Evolutionary conservation across 805 yeast species (phyloP).

Genomic region (Hanseniaspora thailandica): DNA sequence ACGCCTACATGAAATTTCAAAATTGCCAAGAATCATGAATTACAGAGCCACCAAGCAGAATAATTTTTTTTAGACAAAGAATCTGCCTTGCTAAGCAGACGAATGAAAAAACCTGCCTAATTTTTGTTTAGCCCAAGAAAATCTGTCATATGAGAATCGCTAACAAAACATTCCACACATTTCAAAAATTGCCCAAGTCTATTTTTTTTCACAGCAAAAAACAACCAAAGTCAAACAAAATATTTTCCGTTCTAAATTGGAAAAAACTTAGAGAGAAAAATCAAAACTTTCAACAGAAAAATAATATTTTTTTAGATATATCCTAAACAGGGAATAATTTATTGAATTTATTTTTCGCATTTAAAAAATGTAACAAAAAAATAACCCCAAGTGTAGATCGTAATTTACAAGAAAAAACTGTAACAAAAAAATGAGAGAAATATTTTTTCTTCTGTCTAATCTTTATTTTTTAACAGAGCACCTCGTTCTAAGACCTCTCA

Average conservation of each 20-base stretch:
- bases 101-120: too few species aligned
- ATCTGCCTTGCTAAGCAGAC: too few species aligned
- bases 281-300: not conserved
- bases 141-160: too few species aligned
- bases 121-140: too few species aligned
- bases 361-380: not conserved
- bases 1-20: not conserved
- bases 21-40: too few species aligned
- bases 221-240: too few species aligned
- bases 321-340: not conserved
- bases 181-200: too few species aligned
- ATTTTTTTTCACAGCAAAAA: not conserved
- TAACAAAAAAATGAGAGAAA: not conserved
- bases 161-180: too few species aligned
- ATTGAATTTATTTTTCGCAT: not conserved
- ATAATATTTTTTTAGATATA: not conserved
- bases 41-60: too few species aligned
- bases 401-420: not conserved
- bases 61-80: not conserved
- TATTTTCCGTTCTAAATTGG: not conserved
- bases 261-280: not conserved
- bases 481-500: too few species aligned
- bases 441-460: not conserved
- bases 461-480: not conserved
- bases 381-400: not conserved